These are phyloP conservation scores for Neonectria neomacrospora DNA, from an alignment of 2,329 filamentous ascomycete genomes.

Conservation along the genomic window DNA sequence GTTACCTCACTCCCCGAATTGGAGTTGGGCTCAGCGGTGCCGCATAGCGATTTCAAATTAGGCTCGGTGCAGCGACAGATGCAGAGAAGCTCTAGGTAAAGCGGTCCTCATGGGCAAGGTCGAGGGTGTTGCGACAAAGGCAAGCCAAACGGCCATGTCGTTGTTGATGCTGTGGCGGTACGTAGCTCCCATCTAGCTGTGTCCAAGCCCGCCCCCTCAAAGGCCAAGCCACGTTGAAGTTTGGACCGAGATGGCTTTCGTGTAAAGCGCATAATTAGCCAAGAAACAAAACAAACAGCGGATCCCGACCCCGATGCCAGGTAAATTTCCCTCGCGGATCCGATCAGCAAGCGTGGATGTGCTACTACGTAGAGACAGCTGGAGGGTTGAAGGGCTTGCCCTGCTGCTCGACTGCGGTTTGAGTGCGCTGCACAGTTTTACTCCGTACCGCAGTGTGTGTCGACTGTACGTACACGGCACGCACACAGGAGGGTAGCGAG, in stretches of 20 bases:
- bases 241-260: slow-evolving; percentile 6
- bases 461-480: slow-evolving; percentile 7
- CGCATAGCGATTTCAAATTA: slow-evolving; percentile 39
- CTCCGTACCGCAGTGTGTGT: slow-evolving; percentile 7
- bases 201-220: slow-evolving; percentile 4
- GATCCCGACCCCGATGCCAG: slow-evolving; percentile 17
- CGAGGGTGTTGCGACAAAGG: slow-evolving; percentile 16
- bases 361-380: slow-evolving; percentile 6
- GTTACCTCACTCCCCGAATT: slow-evolving; percentile 17
- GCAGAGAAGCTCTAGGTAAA: slow-evolving; percentile 39
- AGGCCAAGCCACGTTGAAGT: slow-evolving; percentile 9
- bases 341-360: slow-evolving; percentile 22
- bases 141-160: slow-evolving; percentile 14
- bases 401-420: not conserved
- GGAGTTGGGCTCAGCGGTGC: slow-evolving; percentile 32
- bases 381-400: not conserved
- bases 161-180: slow-evolving; percentile 12
- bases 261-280: not conserved
- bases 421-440: not conserved
- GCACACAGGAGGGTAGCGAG: slow-evolving; percentile 15
- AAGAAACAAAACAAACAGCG: slow-evolving; percentile 31
- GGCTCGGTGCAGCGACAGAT: slow-evolving; percentile 32
- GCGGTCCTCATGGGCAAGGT: slow-evolving; percentile 7
- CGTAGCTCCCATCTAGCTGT: slow-evolving; percentile 2
- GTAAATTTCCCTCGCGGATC: slow-evolving; percentile 21